These are phyloP conservation scores for Globisporangium paroecandrum DNA, from an alignment of 352 stramenopile species.

Conservation along the genomic window DNA sequence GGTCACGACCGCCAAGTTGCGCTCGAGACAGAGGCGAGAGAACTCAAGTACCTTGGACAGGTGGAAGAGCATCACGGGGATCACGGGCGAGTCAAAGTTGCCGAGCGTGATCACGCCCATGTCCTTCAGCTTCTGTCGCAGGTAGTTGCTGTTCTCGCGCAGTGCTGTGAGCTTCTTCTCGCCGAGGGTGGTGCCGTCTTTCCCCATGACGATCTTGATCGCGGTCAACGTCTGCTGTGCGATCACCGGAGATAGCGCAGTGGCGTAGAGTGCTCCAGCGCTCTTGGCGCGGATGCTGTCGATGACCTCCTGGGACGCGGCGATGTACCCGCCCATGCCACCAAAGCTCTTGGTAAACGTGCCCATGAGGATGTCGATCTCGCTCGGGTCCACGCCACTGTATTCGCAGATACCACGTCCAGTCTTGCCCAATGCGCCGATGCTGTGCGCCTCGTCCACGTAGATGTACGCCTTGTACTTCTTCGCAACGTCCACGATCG, in stretches of 20 bases:
- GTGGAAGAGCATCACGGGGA: constrained; percentile 98
- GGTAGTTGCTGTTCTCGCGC: constrained; percentile 98
- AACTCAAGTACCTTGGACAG: constrained; percentile 98
- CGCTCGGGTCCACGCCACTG: constrained; percentile 80
- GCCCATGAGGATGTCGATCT: constrained; percentile 96
- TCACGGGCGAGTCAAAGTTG: constrained; percentile 97
- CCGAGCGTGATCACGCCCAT: constrained; percentile 92
- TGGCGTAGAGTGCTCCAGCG: constrained; percentile 32
- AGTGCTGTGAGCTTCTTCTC: constrained; percentile 90
- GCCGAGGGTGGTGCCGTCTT: constrained; percentile 92
- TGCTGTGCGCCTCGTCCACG: constrained; percentile 95
- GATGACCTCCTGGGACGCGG: constrained; percentile 28
- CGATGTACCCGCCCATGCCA: constrained; percentile 93
- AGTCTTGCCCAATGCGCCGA: constrained; percentile 89
- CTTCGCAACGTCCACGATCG: constrained; percentile 88
- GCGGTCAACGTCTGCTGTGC: constrained; percentile 64
- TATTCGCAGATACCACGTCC: constrained; percentile 90
- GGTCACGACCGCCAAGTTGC: constrained; percentile 96
- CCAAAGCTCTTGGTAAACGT: constrained; percentile 96
- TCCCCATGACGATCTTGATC: constrained; percentile 94
- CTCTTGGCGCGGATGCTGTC: constrained; percentile 1
- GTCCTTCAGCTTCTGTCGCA: constrained; percentile 91
- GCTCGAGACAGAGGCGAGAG: constrained; percentile 93
- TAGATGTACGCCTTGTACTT: constrained; percentile 95
- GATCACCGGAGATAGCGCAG: constrained; percentile 28